Percentiles rank a stretch among this genome's conserved stretches.
Evolutionary conservation across 352 stramenopile genomes (phyloP).

Genomic region (Pythium rishiriense): DNA sequence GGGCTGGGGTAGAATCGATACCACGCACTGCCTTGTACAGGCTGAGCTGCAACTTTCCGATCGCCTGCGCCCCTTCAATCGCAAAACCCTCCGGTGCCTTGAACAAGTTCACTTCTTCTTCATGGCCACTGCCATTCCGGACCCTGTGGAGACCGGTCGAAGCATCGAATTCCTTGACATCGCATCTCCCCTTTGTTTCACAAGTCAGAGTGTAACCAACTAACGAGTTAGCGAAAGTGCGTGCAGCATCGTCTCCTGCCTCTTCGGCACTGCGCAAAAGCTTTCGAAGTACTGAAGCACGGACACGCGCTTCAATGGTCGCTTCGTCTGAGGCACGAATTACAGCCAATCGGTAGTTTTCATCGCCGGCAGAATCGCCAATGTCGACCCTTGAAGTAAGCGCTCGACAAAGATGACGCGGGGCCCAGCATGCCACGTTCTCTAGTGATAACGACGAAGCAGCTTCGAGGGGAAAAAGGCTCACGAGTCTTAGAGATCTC

Average conservation of each 20-base stretch:
- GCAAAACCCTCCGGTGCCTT: neutral
- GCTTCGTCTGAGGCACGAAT: constrained; percentile 1
- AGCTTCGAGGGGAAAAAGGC: constrained; percentile 44
- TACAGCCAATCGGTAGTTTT: constrained; percentile 8
- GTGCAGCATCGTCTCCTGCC: constrained; percentile 10
- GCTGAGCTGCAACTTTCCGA: constrained; percentile 15
- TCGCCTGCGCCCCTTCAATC: neutral
- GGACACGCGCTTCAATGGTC: constrained; percentile 1
- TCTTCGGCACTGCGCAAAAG: constrained; percentile 8
- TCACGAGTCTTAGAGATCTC: constrained; percentile 54
- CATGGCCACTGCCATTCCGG: neutral
- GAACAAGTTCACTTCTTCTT: constrained; percentile 6
- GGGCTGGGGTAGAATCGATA: neutral
- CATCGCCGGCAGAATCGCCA: neutral
- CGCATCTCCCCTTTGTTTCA: neutral
- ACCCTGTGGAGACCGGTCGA: constrained; percentile 1
- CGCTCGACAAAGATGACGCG: constrained; percentile 73
- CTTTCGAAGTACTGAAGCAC: constrained; percentile 3
- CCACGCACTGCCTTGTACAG: constrained; percentile 20
- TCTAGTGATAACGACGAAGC: constrained; percentile 34
- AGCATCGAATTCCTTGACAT: constrained; percentile 12
- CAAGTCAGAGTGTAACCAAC: constrained; percentile 6
- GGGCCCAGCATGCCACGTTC: constrained; percentile 74
- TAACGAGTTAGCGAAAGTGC: constrained; percentile 6
- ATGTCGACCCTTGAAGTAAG: constrained; percentile 17